Evolutionary conservation across 2,329 filamentous ascomycete species (phyloP).

Genomic region (Colletotrichum neosansevieriae): DNA sequence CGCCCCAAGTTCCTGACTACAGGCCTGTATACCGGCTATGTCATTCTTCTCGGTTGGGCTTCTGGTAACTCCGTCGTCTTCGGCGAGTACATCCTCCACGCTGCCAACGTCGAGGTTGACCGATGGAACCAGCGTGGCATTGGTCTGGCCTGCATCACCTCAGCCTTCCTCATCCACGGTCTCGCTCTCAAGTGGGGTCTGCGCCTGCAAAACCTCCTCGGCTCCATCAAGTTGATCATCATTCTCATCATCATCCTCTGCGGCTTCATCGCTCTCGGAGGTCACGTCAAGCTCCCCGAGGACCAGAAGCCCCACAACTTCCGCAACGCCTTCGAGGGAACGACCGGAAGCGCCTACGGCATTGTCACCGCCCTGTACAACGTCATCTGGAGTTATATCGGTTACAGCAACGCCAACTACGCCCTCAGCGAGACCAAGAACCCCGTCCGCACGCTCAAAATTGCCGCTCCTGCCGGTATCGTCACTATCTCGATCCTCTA

Average conservation of each 20-base stretch:
- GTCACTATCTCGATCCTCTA: constrained; percentile 70
- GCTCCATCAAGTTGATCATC: constrained; percentile 74
- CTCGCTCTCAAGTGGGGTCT: constrained; percentile 74
- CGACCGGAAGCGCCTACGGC: constrained; percentile 74
- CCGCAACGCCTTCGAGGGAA: constrained; percentile 72
- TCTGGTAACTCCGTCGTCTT: constrained; percentile 77
- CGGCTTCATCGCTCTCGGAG: constrained; percentile 72
- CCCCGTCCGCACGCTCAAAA: constrained; percentile 73
- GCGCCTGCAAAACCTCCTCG: constrained; percentile 74
- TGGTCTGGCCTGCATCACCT: constrained; percentile 74
- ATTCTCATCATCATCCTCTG: constrained; percentile 74
- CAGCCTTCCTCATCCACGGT: constrained; percentile 75
- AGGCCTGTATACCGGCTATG: constrained; percentile 70
- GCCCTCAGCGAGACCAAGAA: constrained; percentile 74
- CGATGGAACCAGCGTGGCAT: constrained; percentile 77
- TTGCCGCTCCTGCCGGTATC: constrained; percentile 73
- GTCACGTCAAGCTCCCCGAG: constrained; percentile 64
- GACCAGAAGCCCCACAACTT: constrained; percentile 73
- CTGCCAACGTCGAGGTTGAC: constrained; percentile 70
- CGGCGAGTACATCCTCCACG: constrained; percentile 77
- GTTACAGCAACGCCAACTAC: constrained; percentile 78
- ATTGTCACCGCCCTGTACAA: constrained; percentile 79
- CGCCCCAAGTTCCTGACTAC: constrained; percentile 72
- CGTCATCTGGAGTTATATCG: constrained; percentile 78
- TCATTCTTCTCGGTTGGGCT: constrained; percentile 74